Base-by-base conservation (phyloP, 1,139 yeast species). In the Scheffersomyces titani region DNA sequence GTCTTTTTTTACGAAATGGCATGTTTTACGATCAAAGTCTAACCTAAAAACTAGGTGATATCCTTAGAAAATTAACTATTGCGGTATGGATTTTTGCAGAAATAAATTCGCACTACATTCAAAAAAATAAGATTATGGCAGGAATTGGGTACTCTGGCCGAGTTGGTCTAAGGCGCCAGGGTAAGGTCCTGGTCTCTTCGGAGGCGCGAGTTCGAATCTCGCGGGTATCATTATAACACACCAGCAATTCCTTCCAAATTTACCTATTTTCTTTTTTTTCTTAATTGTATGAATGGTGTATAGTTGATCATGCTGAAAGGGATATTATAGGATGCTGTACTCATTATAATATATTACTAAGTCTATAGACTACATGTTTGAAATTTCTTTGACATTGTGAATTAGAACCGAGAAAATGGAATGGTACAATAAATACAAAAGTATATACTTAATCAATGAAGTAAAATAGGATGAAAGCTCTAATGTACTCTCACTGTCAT, bases 121-220 rank as follows among this genome's bases (percentile, higher is more conserved):
- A 30, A 9, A 30, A 30, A 30, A 30, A 30, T 19, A 9, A 5
- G 5, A 30, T 40, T 56, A 52, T 49, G 52, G 47, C 67, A 71
- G 75, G 76, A 71, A 71, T 72, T 71, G 76, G 78, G 78, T 73
- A 75, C 78, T 74, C 78, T 75, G 79, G 79, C 79, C 79, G 79
- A 75, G 79, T 75, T 70, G 79, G 79, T 75, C 78, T 75, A 75
- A 75, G 79, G 79, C 79, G 79, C 79, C 78, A 75, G 79, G 79
- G 79, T 75, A 75, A 75, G 79, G 79, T 78, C 82, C 82, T 78
- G 81, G 82, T 78, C 82, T 78, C 81, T 76, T 73, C 82, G 82
- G 83, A 78, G 82, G 83, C 83, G 81, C 82, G 82, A 76, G 82
- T 78, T 78, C 82, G 81, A 78, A 78, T 76, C 82, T 75, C 82